Base-by-base conservation (phyloP, 495 filamentous ascomycete genomes). In the Penicillium steckii region DNA sequence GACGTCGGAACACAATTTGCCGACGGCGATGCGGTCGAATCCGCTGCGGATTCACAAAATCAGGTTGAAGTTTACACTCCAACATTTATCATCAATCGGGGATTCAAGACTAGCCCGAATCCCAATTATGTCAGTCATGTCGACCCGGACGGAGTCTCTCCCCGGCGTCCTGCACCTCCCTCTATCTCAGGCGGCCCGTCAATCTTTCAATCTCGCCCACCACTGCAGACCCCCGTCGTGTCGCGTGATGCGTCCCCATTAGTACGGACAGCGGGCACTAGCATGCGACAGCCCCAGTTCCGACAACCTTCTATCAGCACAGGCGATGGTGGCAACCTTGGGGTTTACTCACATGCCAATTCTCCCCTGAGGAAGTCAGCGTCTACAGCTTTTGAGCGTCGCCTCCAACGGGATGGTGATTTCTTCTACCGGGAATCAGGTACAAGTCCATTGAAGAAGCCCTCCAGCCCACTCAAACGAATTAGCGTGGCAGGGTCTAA, bases 91-190 rank as follows among this genome's bases (percentile, higher is more conserved):
- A 81, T 95, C 58, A 85, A 88, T 22, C 83, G 88, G n/a, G 85
- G 84, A 24, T 98, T 95, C 67, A 78, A 82, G 52, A 94, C 88
- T 3, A 84, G 88, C 40, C 90, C 93, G 8, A 97, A 97, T 60
- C 88, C 89, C 0, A 91, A 90, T 62, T 97, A 96, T 69, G 68
- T 83, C 41, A 84, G 81, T 44, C 85, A 95, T 57, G 80, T 91
- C 50, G 85, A 93, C 60, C 89, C 87, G 0, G 85, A 94, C 48
- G 77, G 74, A 27, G 38, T 65, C 24, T 65, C 73, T n/a, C 66
- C 74, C 0, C 56, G 64, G 45, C 64, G 61, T 18, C 64, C 57
- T 10, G 50, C 65, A 15, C 52, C 50, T n/a, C 10, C 29, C 12
- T 37, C 33, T 37, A 15, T 15, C 4, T 46, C 55, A 8, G 59